These are phyloP conservation scores for Yamadazyma epiphylla DNA, from an alignment of 1,139 yeast genomes.

Conservation along the genomic window DNA sequence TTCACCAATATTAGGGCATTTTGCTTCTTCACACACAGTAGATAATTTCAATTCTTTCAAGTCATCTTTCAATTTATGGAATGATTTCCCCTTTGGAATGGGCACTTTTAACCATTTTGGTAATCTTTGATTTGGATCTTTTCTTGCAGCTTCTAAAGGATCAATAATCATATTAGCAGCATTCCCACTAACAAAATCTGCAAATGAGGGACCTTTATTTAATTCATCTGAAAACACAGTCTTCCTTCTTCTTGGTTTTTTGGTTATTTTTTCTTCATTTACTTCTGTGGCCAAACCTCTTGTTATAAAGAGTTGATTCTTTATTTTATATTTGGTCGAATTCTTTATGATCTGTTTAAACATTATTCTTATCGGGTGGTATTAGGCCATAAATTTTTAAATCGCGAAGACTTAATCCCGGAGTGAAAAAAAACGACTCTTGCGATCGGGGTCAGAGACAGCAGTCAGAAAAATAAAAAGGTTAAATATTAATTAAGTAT, in stretches of 20 bases:
- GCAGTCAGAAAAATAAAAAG: not conserved
- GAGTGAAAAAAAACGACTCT: not conserved
- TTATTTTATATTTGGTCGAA: too few relatives aligned
- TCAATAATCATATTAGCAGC: constrained; percentile 65
- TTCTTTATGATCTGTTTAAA: constrained; percentile 1
- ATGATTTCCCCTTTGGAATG: constrained; percentile 87
- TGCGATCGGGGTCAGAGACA: constrained; percentile 1
- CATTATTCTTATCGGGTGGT: constrained; percentile 1
- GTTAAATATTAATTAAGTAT: not conserved
- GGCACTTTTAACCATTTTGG: constrained; percentile 96
- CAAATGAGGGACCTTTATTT: constrained; percentile 89
- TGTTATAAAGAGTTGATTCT: too few relatives aligned
- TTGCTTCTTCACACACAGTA: constrained; percentile 97
- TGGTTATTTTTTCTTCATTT: not conserved
- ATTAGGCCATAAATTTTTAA: not conserved
- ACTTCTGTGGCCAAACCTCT: constrained; percentile 2
- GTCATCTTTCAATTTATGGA: constrained; percentile 76
- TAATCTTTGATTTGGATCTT: constrained; percentile 61
- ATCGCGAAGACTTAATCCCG: not conserved
- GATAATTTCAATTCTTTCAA: constrained; percentile 84
- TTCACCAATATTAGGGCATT: constrained; percentile 98
- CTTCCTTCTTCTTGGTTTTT: constrained; percentile 32
- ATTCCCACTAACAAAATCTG: constrained; percentile 79
- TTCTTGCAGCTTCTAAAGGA: constrained; percentile 66
- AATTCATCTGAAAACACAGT: constrained; percentile 69